Percentiles rank a stretch among this genome's conserved stretches.
These are phyloP conservation scores for Rhizopus microsporus DNA, from an alignment of 371 early-diverging fungal genomes.

Conservation along the genomic window DNA sequence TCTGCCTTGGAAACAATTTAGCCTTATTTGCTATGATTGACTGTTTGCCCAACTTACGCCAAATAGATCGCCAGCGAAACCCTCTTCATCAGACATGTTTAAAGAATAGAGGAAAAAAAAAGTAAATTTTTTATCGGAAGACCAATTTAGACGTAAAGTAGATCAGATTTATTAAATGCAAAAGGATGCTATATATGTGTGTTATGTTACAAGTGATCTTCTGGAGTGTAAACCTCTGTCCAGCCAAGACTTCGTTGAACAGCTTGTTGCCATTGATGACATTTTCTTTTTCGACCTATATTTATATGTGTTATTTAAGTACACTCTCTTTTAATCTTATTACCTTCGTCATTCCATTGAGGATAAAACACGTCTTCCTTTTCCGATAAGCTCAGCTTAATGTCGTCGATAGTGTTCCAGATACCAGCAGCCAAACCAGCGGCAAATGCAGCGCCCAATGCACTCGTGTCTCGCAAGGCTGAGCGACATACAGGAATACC, in stretches of 20 bases:
- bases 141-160: no score
- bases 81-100: constrained; percentile 28
- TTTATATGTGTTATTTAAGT: constrained; percentile 82
- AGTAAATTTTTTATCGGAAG: no score
- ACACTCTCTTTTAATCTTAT: constrained; percentile 59
- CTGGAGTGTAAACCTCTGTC: constrained; percentile 37
- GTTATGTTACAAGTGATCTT: constrained; percentile 5
- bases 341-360: constrained; percentile 45
- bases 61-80: constrained; percentile 50
- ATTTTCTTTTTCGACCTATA: constrained; percentile 58
- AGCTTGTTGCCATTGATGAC: constrained; percentile 79
- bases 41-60: constrained; percentile 26
- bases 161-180: no score
- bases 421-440: constrained; percentile 85
- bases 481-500: constrained; percentile 77
- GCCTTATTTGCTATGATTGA: background rate
- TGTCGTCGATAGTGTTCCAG: constrained; percentile 57
- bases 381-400: constrained; percentile 32
- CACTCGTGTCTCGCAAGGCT: constrained; percentile 89
- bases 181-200: no score
- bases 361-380: constrained; percentile 47
- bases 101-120: no score
- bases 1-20: constrained; percentile 16
- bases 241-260: constrained; percentile 71
- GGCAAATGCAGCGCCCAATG: constrained; percentile 92